Percentiles rank a stretch among this genome's conserved stretches.
phyloP scores from a whole-genome alignment of 306 rosid genomes.

The Lathyrus tuberosus region DNA sequence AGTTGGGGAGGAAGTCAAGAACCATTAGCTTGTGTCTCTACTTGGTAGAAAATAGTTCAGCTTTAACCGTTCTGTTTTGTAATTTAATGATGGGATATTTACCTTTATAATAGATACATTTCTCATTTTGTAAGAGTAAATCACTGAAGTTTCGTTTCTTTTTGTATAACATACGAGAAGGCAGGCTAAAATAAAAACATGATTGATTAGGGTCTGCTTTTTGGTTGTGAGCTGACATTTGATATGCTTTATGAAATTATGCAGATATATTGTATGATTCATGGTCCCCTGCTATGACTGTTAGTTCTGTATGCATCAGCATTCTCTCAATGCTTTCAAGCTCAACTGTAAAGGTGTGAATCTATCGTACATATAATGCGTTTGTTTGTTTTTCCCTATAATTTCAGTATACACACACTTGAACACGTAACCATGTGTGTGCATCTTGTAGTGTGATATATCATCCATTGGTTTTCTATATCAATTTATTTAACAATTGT shows the following conservation, averaged over 20 bases:
- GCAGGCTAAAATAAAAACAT: not conserved
- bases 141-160: not conserved
- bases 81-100: slow-evolving; percentile 23
- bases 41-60: not conserved
- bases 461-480: slow-evolving; percentile 14
- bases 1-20: slow-evolving; percentile 5
- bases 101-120: slow-evolving; percentile 12
- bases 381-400: slow-evolving; percentile 19
- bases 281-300: slow-evolving; percentile 99
- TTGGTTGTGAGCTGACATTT: slow-evolving; percentile 42
- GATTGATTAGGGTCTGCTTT: slow-evolving; percentile 26
- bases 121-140: not conserved
- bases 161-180: not conserved
- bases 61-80: not conserved
- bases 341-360: slow-evolving; percentile 84
- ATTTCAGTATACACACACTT: not conserved
- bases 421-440: too few species aligned
- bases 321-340: slow-evolving; percentile 99
- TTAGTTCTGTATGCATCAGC: slow-evolving; percentile 98
- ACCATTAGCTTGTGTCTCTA: not conserved
- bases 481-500: slow-evolving; percentile 18
- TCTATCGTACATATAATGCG: slow-evolving; percentile 25
- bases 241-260: slow-evolving; percentile 41
- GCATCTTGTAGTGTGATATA: not conserved
- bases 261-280: slow-evolving; percentile 99